These are phyloP conservation scores for Calonectria pseudoturangicola DNA, from an alignment of 2,329 filamentous ascomycete genomes.

Conservation along the genomic window DNA sequence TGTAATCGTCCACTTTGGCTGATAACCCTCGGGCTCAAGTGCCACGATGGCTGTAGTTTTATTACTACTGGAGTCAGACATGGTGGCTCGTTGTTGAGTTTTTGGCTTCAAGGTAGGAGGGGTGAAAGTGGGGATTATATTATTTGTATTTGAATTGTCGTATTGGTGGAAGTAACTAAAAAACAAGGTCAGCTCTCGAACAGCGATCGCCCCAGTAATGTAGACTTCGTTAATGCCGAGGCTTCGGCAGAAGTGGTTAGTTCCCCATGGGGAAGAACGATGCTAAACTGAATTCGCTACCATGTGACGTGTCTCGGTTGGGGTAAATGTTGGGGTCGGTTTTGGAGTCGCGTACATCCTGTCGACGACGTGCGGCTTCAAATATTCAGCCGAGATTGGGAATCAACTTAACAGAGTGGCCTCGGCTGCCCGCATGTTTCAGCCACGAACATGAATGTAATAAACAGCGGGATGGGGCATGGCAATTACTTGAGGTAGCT, in stretches of 20 bases:
- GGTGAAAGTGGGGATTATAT: background rate
- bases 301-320: constrained; percentile 10
- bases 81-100: background rate
- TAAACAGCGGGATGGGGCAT: background rate
- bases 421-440: background rate
- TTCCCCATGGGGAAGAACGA: background rate
- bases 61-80: background rate
- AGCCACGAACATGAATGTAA: background rate
- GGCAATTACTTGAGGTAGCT: background rate
- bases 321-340: background rate
- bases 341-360: too few species aligned
- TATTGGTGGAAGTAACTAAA: background rate
- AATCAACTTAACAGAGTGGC: background rate
- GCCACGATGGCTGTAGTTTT: constrained; percentile 18
- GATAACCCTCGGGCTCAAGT: background rate
- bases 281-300: background rate
- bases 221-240: constrained; percentile 5
- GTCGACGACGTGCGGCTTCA: background rate
- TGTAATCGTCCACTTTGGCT: constrained; percentile 6
- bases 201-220: background rate
- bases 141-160: background rate
- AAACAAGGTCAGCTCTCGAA: background rate
- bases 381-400: background rate
- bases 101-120: background rate
- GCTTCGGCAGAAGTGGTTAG: background rate